Evolutionary conservation across 306 rosid genomes (phyloP).

Genomic region (Pterocarpus santalinus): DNA sequence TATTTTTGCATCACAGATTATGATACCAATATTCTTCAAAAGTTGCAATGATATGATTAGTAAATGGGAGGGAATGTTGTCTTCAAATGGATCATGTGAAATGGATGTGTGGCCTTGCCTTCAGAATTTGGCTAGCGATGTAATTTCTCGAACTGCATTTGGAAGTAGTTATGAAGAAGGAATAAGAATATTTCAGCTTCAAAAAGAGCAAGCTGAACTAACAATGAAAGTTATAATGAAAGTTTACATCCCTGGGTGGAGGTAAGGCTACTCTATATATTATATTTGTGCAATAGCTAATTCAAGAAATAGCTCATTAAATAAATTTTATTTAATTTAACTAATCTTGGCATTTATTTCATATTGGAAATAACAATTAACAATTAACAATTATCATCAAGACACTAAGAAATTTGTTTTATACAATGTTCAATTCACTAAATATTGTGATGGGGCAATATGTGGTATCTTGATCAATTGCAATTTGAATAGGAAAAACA

Average conservation of each 20-base stretch:
- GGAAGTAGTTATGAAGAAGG: conserved; percentile 1
- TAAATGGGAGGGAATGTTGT: neutral
- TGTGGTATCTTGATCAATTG: neutral
- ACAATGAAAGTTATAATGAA: neutral
- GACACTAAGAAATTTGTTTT: no score
- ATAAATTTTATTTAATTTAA: no score
- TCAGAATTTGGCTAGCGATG: neutral
- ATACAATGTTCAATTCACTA: no score
- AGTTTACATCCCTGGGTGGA: neutral
- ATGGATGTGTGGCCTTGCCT: neutral
- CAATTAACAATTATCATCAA: neutral
- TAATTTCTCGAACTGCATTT: neutral
- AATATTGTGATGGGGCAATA: neutral
- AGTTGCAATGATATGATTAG: neutral
- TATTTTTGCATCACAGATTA: neutral
- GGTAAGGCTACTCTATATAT: neutral
- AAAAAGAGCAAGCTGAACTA: neutral
- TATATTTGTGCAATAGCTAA: no score
- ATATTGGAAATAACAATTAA: neutral
- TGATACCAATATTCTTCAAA: neutral
- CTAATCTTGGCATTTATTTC: no score
- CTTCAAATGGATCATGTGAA: neutral
- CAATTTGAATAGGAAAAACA: neutral
- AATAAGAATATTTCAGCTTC: neutral
- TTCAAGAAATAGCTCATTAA: no score